Conservation (phyloP, 2,329 filamentous ascomycete genomes). For the Colletotrichum camelliae region DNA sequence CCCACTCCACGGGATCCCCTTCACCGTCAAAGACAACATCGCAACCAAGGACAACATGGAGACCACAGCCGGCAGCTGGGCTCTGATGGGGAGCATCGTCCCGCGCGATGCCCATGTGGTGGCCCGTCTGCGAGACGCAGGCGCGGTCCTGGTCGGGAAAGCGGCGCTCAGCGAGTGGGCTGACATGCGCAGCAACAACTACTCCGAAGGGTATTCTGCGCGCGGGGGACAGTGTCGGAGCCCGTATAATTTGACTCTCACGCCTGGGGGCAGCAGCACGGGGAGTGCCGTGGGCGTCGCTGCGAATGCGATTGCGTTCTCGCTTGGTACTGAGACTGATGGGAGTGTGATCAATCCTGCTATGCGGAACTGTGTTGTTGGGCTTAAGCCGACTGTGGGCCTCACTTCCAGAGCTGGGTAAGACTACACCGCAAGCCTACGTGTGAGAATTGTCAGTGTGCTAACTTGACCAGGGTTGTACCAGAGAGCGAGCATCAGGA, state of each 20-base stretch:
- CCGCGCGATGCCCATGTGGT: constrained; percentile 74
- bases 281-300: constrained; percentile 70
- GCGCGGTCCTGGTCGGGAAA: constrained; percentile 74
- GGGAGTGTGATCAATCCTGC: constrained; percentile 76
- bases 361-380: constrained; percentile 71
- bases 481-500: constrained; percentile 74
- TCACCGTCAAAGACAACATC: constrained; percentile 78
- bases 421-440: no score
- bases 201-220: constrained; percentile 71
- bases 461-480: constrained; percentile 47
- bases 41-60: constrained; percentile 73
- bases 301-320: constrained; percentile 66
- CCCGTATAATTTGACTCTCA: constrained; percentile 72
- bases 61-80: constrained; percentile 75
- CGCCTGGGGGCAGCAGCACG: constrained; percentile 72
- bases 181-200: constrained; percentile 70
- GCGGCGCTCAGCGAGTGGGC: constrained; percentile 77
- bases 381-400: constrained; percentile 79
- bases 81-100: constrained; percentile 68
- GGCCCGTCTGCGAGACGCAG: constrained; percentile 63
- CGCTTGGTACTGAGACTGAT: constrained; percentile 78
- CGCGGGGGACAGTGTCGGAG: constrained; percentile 69
- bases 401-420: constrained; percentile 65
- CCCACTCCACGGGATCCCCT: constrained; percentile 77
- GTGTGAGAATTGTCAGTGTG: no score